phyloP scores from a whole-genome alignment of 345 rosid species.

The Kernera saxatilis region DNA sequence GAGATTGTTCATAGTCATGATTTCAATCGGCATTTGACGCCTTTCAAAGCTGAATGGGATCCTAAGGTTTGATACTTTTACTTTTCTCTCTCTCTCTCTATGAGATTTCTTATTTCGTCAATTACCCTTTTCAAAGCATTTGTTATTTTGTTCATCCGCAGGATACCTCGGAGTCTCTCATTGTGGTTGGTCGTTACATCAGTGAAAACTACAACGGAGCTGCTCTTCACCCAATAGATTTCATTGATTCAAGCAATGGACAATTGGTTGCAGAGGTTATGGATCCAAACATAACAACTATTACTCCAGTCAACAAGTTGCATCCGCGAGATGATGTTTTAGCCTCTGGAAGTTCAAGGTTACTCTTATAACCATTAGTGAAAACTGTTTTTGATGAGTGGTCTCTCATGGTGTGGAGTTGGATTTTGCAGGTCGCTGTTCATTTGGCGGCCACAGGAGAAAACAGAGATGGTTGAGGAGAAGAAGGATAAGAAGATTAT shows the following conservation, averaged over 20 bases:
- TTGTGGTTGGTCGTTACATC: slow-evolving; percentile 84
- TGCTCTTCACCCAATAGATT: slow-evolving; percentile 93
- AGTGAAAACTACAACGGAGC: slow-evolving; percentile 87
- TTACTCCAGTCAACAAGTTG: slow-evolving; percentile 87
- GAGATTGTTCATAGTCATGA: slow-evolving; percentile 99
- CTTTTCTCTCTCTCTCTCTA: not conserved
- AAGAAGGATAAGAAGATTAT: slow-evolving; percentile 55
- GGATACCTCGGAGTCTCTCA: slow-evolving; percentile 89
- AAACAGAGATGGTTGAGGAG: slow-evolving; percentile 40
- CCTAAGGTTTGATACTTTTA: slow-evolving; percentile 57
- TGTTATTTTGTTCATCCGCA: slow-evolving; percentile 29
- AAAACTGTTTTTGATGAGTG: not conserved
- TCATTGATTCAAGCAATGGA: slow-evolving; percentile 76
- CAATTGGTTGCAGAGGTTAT: slow-evolving; percentile 87
- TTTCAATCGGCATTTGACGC: slow-evolving; percentile 86
- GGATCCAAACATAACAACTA: slow-evolving; percentile 93
- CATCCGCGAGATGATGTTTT: slow-evolving; percentile 91
- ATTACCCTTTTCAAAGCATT: not conserved
- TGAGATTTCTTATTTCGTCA: not conserved
- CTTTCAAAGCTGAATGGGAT: slow-evolving; percentile 99
- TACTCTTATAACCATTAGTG: not conserved
- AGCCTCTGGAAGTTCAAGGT: slow-evolving; percentile 98
- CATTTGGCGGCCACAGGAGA: slow-evolving; percentile 83
- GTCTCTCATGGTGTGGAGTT: not conserved
- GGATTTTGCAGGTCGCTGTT: slow-evolving; percentile 60